Percentiles rank a stretch among this genome's conserved stretches.
These are phyloP conservation scores for Vachellia collinsii DNA, from an alignment of 306 rosid genomes.

Conservation along the genomic window DNA sequence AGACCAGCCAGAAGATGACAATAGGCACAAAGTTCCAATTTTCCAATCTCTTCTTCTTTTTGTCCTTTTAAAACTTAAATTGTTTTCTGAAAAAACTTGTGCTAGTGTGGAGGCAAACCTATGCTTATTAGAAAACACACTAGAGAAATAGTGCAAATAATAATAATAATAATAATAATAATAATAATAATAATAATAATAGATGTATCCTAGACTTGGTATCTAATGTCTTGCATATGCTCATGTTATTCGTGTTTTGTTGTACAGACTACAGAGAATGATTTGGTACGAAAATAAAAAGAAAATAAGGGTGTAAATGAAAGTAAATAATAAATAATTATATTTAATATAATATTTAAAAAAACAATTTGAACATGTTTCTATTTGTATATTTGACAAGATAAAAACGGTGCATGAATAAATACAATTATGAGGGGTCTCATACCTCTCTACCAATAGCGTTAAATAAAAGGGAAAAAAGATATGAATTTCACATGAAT, in stretches of 20 bases:
- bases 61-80: background rate
- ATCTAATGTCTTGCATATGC: background rate
- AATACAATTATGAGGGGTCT: background rate
- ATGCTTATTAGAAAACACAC: background rate
- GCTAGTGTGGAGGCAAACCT: background rate
- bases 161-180: background rate
- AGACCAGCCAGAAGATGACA: slow-evolving; percentile 38
- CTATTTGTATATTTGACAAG: background rate
- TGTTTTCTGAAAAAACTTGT: background rate
- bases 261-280: background rate
- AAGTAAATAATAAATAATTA: background rate
- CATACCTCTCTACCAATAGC: background rate
- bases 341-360: background rate
- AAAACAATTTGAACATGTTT: background rate
- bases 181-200: no score
- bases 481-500: background rate
- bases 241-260: background rate
- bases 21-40: slow-evolving; percentile 21
- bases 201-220: background rate
- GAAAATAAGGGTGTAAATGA: background rate
- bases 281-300: background rate
- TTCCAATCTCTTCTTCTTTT: slow-evolving; percentile 27
- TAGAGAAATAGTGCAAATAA: background rate
- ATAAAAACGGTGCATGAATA: background rate
- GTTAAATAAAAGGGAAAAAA: background rate